Percentiles rank a stretch among this genome's conserved stretches.
Conservation (phyloP, 306 rosid species). For the Gleditsia sinensis region DNA sequence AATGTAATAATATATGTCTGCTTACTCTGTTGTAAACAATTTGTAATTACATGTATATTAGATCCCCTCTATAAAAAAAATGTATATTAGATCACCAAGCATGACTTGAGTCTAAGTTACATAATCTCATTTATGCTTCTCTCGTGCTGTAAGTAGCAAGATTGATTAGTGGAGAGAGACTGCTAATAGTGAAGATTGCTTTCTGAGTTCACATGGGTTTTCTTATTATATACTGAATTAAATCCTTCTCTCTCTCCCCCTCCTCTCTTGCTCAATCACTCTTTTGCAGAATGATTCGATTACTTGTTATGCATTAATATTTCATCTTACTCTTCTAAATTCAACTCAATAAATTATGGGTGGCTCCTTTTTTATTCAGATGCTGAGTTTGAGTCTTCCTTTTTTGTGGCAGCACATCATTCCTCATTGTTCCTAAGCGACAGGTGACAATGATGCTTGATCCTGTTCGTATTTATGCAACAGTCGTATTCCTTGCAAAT, state of each 20-base stretch:
- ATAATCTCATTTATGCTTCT: background rate
- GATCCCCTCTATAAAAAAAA: background rate
- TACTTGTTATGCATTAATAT: slow-evolving; percentile 8
- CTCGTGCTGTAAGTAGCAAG: slow-evolving; percentile 13
- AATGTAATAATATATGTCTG: background rate
- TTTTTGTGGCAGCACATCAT: slow-evolving; percentile 88
- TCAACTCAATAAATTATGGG: slow-evolving; percentile 15
- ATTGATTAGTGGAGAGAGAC: slow-evolving; percentile 5
- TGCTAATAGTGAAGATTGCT: background rate
- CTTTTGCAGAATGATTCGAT: background rate
- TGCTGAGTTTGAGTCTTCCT: slow-evolving; percentile 43
- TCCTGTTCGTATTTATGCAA: slow-evolving; percentile 94
- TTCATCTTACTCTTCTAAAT: slow-evolving; percentile 16
- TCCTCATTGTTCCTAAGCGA: slow-evolving; percentile 86
- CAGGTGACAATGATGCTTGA: slow-evolving; percentile 97
- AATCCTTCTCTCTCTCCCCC: background rate
- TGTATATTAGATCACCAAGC: background rate
- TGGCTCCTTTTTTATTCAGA: background rate
- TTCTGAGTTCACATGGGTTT: background rate
- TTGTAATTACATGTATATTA: background rate
- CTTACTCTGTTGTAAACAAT: background rate
- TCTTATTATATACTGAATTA: background rate
- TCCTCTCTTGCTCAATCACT: background rate
- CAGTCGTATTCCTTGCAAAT: slow-evolving; percentile 84
- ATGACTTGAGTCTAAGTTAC: background rate